These are phyloP conservation scores for Trametes sanguinea DNA, from an alignment of 768 basidiomycete genomes.

Conservation along the genomic window DNA sequence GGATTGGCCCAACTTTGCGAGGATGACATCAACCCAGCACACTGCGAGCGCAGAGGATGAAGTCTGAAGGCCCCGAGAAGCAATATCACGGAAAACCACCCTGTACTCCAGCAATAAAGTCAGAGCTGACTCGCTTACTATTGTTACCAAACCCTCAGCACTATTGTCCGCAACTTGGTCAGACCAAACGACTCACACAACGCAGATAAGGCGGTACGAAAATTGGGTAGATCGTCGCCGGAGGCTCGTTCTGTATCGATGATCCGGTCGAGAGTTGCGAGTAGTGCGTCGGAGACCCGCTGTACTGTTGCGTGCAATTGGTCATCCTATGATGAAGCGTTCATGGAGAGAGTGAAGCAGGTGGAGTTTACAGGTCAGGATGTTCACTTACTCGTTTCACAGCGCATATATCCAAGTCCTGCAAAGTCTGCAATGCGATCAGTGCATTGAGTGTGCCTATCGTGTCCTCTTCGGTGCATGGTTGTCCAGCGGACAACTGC, in stretches of 20 bases:
- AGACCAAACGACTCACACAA: slow-evolving; percentile 22
- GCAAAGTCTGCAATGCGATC: slow-evolving; percentile 12
- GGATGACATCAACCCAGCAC: slow-evolving; percentile 66
- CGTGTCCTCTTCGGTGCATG: neutral
- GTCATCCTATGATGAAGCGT: slow-evolving; percentile 32
- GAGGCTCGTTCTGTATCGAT: neutral
- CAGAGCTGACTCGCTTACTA: slow-evolving; percentile 38
- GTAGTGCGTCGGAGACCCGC: slow-evolving; percentile 36
- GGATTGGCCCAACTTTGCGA: slow-evolving; percentile 53
- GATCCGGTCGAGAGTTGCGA: slow-evolving; percentile 33
- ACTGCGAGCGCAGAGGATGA: slow-evolving; percentile 39
- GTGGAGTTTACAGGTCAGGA: too few species aligned
- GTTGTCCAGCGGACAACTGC: slow-evolving; percentile 6
- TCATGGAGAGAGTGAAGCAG: too few species aligned
- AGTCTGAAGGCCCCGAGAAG: slow-evolving; percentile 30
- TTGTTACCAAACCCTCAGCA: neutral
- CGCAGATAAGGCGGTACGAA: slow-evolving; percentile 9
- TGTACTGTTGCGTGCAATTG: slow-evolving; percentile 38
- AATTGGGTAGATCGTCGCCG: slow-evolving; percentile 2
- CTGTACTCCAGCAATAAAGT: slow-evolving; percentile 54
- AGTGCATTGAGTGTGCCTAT: neutral
- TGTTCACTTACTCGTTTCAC: slow-evolving; percentile 12
- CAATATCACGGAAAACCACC: slow-evolving; percentile 47
- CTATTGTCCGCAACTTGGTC: neutral
- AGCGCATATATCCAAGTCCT: slow-evolving; percentile 17